phyloP scores from a whole-genome alignment of 78 protist species.

The Speleostelium caveatum region DNA sequence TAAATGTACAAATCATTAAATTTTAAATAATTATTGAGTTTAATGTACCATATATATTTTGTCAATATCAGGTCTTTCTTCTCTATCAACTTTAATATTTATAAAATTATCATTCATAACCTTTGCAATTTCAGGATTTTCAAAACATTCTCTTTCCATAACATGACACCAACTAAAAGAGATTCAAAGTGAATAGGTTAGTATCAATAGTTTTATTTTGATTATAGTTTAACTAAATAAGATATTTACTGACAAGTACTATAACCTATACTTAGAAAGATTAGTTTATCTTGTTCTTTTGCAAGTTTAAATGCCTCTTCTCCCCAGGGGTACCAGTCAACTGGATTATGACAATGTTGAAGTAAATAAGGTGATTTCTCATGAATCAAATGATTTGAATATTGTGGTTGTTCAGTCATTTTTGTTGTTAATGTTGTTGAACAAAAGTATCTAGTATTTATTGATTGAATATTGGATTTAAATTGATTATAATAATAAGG shows the following conservation, averaged over 20 bases:
- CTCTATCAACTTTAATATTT: slow-evolving; percentile 92
- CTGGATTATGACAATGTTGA: slow-evolving; percentile 86
- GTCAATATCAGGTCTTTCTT: slow-evolving; percentile 93
- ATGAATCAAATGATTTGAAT: slow-evolving; percentile 58
- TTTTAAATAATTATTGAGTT: too few relatives aligned
- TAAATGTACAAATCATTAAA: background rate
- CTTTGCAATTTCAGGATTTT: slow-evolving; percentile 73
- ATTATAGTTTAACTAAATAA: background rate
- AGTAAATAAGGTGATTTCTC: slow-evolving; percentile 78
- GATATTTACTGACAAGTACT: slow-evolving; percentile 86
- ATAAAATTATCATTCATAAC: slow-evolving; percentile 89
- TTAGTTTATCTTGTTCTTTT: slow-evolving; percentile 60
- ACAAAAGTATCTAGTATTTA: background rate
- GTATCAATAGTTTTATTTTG: background rate
- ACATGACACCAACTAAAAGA: slow-evolving; percentile 85
- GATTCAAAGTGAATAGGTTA: background rate
- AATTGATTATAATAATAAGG: background rate
- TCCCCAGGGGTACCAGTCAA: slow-evolving; percentile 91
- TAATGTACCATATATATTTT: slow-evolving; percentile 82
- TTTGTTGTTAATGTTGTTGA: slow-evolving; percentile 3
- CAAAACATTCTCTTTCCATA: slow-evolving; percentile 89
- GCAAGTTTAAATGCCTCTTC: slow-evolving; percentile 81
- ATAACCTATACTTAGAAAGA: slow-evolving; percentile 90
- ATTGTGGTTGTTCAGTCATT: too few relatives aligned
- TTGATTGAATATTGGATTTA: background rate